phyloP scores from a whole-genome alignment of 139 green algal species.

The Chlorella sp. region DNA sequence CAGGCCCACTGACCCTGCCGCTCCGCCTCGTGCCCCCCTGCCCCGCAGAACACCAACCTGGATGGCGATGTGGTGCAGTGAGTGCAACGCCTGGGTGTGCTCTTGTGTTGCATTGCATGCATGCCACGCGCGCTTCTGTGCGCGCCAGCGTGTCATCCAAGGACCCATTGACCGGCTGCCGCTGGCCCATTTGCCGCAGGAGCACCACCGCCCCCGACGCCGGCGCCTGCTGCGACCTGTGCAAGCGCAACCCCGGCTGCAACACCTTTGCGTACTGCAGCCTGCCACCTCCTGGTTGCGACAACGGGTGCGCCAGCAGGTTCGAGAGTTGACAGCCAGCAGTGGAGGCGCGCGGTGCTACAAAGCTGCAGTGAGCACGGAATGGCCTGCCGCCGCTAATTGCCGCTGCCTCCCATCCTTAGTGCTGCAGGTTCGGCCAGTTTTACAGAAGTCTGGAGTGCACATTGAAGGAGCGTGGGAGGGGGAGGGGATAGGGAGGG shows the following conservation, averaged over 20 bases:
- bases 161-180: too few relatives aligned
- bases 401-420: not conserved
- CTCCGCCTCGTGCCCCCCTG: too few relatives aligned
- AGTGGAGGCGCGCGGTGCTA: not conserved
- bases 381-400: not conserved
- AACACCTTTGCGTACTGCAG: slow-evolving; percentile 13
- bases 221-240: slow-evolving; percentile 19
- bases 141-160: too few relatives aligned
- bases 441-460: too few relatives aligned
- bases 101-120: too few relatives aligned
- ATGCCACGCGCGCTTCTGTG: too few relatives aligned
- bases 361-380: not conserved
- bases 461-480: too few relatives aligned
- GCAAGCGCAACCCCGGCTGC: not conserved
- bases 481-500: too few relatives aligned
- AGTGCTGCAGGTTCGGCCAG: not conserved
- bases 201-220: slow-evolving; percentile 6
- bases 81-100: too few relatives aligned
- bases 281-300: not conserved
- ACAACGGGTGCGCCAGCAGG: not conserved
- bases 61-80: not conserved
- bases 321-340: too few relatives aligned
- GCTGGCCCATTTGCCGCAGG: too few relatives aligned
- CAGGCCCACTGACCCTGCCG: too few relatives aligned
- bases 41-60: slow-evolving; percentile 3